These are phyloP conservation scores for Kwoniella shivajii DNA, from an alignment of 1,284 basidiomycete genomes.

Conservation along the genomic window DNA sequence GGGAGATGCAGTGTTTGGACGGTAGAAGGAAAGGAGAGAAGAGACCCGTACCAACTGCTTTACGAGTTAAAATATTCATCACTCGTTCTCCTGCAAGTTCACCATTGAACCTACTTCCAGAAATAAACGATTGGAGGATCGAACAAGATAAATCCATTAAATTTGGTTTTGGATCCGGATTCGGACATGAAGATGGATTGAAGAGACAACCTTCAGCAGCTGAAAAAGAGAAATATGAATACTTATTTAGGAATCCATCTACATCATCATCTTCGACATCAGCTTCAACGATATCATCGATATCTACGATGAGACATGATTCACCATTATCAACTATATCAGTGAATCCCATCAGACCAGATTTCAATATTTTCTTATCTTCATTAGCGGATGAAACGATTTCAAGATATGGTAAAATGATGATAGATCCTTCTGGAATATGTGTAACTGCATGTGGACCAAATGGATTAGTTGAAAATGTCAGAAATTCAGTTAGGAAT, in stretches of 20 bases:
- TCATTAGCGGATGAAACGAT: constrained; percentile 33
- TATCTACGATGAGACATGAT: not conserved
- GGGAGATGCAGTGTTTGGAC: constrained; percentile 36
- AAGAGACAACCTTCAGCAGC: constrained; percentile 21
- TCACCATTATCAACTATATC: constrained; percentile 26
- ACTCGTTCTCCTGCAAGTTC: constrained; percentile 40
- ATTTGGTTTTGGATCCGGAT: too few relatives aligned
- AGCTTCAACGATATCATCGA: not conserved
- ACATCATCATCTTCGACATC: constrained; percentile 1
- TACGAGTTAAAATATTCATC: constrained; percentile 48
- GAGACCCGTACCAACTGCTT: constrained; percentile 30
- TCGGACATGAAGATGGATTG: not conserved
- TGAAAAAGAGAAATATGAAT: constrained; percentile 32
- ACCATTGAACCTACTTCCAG: constrained; percentile 29
- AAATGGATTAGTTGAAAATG: constrained; percentile 33
- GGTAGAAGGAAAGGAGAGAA: constrained; percentile 27
- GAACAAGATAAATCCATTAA: not conserved
- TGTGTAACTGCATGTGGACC: constrained; percentile 49
- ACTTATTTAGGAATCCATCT: constrained; percentile 31
- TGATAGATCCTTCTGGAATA: constrained; percentile 33
- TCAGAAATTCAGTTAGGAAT: constrained; percentile 30
- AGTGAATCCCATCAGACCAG: constrained; percentile 35
- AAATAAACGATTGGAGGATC: not conserved
- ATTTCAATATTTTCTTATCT: constrained; percentile 27
- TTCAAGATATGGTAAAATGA: constrained; percentile 17